These are phyloP conservation scores for Verticillium nubilum DNA, from an alignment of 2,329 filamentous ascomycete genomes.

Conservation along the genomic window DNA sequence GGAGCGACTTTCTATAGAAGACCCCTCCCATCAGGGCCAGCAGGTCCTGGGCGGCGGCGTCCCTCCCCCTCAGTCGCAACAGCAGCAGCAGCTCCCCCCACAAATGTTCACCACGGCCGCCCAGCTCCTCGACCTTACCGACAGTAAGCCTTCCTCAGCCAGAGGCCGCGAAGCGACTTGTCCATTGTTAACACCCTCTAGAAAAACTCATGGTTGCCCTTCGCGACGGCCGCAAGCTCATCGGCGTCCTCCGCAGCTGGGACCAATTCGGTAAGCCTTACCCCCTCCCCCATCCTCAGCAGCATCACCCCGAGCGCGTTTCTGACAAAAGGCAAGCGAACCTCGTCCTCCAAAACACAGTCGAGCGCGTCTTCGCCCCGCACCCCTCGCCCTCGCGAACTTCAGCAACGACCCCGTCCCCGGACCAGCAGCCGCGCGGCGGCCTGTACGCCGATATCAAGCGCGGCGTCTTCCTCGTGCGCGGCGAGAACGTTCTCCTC, in stretches of 20 bases:
- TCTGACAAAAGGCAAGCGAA: slow-evolving; percentile 57
- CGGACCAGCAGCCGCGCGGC: slow-evolving; percentile 23
- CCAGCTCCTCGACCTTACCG: slow-evolving; percentile 90
- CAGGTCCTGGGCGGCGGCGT: slow-evolving; percentile 21
- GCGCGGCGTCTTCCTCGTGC: slow-evolving; percentile 83
- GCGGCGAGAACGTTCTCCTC: slow-evolving; percentile 94
- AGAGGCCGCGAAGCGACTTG: not conserved
- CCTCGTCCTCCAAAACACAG: slow-evolving; percentile 86
- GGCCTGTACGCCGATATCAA: slow-evolving; percentile 77
- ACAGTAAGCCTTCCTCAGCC: slow-evolving; percentile 61
- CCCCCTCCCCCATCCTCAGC: not conserved
- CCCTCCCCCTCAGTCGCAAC: slow-evolving; percentile 38
- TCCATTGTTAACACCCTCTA: slow-evolving; percentile 29
- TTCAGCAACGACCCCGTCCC: slow-evolving; percentile 16
- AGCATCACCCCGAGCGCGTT: no score
- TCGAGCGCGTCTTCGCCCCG: slow-evolving; percentile 72
- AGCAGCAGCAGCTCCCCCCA: slow-evolving; percentile 61
- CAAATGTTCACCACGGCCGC: slow-evolving; percentile 99
- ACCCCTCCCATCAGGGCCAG: slow-evolving; percentile 30
- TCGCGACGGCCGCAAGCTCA: slow-evolving; percentile 88
- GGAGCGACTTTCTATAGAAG: slow-evolving; percentile 48
- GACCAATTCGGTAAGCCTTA: slow-evolving; percentile 81
- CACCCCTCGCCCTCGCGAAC: slow-evolving; percentile 31
- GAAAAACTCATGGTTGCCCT: slow-evolving; percentile 93
- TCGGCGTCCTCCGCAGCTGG: slow-evolving; percentile 90